A percentile compares a stretch with the other conserved stretches of the same genome.
phyloP scores from a whole-genome alignment of 768 basidiomycete genomes.

The Podaxis sp. region DNA sequence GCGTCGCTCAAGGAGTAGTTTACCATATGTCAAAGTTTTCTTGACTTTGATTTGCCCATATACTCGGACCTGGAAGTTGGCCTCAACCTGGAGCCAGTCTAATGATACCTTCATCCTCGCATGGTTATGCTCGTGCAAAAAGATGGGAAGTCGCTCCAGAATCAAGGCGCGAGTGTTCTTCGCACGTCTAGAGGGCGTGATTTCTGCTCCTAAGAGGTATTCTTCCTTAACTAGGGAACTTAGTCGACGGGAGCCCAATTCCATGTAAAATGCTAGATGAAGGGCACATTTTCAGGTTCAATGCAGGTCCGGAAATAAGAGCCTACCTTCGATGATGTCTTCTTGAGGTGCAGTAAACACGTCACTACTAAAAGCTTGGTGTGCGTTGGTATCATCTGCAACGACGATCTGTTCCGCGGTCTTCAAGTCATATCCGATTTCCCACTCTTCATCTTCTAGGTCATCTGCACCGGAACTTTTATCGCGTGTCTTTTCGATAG shows the following conservation, averaged over 20 bases:
- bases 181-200: slow-evolving; percentile 42
- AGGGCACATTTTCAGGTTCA: neutral
- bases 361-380: slow-evolving; percentile 72
- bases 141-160: slow-evolving; percentile 82
- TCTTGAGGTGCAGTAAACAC: slow-evolving; percentile 85
- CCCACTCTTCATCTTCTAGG: slow-evolving; percentile 59
- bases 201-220: slow-evolving; percentile 55
- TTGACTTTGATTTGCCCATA: slow-evolving; percentile 62
- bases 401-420: slow-evolving; percentile 69
- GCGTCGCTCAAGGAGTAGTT: slow-evolving; percentile 41
- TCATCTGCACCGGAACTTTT: slow-evolving; percentile 22
- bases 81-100: slow-evolving; percentile 58
- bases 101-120: slow-evolving; percentile 55
- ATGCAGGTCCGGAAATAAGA: neutral
- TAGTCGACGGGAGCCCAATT: slow-evolving; percentile 72
- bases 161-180: slow-evolving; percentile 56
- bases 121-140: slow-evolving; percentile 85
- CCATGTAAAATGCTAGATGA: slow-evolving; percentile 61
- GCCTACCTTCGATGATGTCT: slow-evolving; percentile 77
- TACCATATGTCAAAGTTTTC: slow-evolving; percentile 55
- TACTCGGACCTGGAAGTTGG: slow-evolving; percentile 67
- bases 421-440: slow-evolving; percentile 67
- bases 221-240: slow-evolving; percentile 75
- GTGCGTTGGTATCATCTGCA: slow-evolving; percentile 81
- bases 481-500: slow-evolving; percentile 24